Base-by-base conservation (phyloP, 2,329 filamentous ascomycete species). In the Colletotrichum endophyticum region DNA sequence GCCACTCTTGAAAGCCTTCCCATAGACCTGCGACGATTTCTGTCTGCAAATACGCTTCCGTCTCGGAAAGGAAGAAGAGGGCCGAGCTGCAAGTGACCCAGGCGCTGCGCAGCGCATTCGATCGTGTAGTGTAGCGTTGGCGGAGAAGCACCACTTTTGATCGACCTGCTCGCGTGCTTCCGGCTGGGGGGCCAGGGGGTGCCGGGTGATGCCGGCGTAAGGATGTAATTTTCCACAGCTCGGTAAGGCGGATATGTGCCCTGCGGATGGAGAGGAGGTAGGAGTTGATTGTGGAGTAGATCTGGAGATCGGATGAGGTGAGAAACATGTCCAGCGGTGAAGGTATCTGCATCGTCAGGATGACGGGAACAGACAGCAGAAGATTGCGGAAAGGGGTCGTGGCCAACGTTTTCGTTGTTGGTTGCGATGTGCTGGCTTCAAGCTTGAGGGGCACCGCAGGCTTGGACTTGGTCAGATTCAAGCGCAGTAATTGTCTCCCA, bases 21-120 rank as follows among this genome's bases (percentile, higher is more conserved):
- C 96, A 98, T 2, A 95, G 93, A 36, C 93, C 93, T 76, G 93
- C 92, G 16, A 98, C 93, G 8, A 99, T 93, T 81, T 98, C 96
- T 2, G 95, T 95, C 83, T 98, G 96, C 61, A 99, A 92, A 81
- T 98, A 99, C 5, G 92, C 92, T 79, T 96, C 94, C 16, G 95
- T 94, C 83, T 98, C 96, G 0, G 95, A 95, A 5, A 99, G 88
- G 79, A 99, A 94, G 85, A 98, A 98, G 6, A 98, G 91, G 2
- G 95, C 94, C 4, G 96, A 95, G 81, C 95, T 96, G 79, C 94
- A 94, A 0, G 95, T 98, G 0, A 96, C 96, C 97, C 97, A 99
- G 1, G 96, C 91, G 78, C 93, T 94, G 19, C 97, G 92, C 89
- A 98, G 94, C 1, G 91, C 90, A 39, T 89, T 88, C 6, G 91